phyloP scores from a whole-genome alignment of 345 rosid genomes.

The Garcia nutans region DNA sequence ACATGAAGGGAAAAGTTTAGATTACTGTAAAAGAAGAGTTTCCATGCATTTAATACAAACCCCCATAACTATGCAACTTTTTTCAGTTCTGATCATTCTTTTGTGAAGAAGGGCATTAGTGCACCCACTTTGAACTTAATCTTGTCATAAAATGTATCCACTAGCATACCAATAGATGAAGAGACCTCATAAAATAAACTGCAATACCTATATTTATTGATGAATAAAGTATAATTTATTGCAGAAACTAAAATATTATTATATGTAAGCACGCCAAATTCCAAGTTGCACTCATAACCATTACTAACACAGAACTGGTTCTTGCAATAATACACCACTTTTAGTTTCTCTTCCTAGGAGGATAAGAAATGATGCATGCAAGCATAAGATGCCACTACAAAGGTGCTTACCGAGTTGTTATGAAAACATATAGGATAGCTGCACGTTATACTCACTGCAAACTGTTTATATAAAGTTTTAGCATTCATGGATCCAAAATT shows the following conservation, averaged over 20 bases:
- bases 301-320: slow-evolving; percentile 1
- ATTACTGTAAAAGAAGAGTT: not conserved
- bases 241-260: not conserved
- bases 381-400: not conserved
- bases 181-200: not conserved
- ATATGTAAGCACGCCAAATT: not conserved
- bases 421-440: not conserved
- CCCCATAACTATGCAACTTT: not conserved
- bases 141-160: not conserved
- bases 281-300: not conserved
- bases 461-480: not conserved
- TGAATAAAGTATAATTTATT: not conserved
- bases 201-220: not conserved
- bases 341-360: not conserved
- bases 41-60: not conserved
- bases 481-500: not conserved
- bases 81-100: not conserved
- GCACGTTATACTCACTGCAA: not conserved
- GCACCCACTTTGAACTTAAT: not conserved
- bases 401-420: not conserved
- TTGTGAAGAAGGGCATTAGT: not conserved
- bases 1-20: not conserved
- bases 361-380: not conserved
- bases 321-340: not conserved
- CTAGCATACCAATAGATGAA: not conserved